Evolutionary conservation across 2,329 filamentous ascomycete species (phyloP), one percentile per base, ranked within the genome.

Genomic region (Penicillium sp.): DNA sequence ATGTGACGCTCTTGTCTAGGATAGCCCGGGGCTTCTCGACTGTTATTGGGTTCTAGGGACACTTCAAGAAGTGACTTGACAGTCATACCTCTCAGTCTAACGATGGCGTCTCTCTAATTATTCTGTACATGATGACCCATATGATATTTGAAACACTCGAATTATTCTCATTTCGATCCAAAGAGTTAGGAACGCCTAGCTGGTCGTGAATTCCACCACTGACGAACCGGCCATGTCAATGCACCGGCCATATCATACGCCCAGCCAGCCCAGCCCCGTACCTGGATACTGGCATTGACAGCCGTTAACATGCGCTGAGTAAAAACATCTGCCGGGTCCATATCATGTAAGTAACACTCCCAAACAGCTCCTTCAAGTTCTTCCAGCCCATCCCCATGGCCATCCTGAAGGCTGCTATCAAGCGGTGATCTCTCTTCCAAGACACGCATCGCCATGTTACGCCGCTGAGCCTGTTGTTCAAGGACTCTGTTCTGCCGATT

Each of bases 281-380:
- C 52, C 34, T 47, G 40, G 4, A 54, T 31, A 40, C 16, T 46
- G 19, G 46, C 42, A 43, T 54, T 9, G 10, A 54, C 52, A 34
- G 39, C 47, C 5, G 31, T 42, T 16, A 54, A 18, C 52, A 54
- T 54, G n/a, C 52, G 39, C 40, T 46, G 52, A 40, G 52, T 54
- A 31, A 54, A 54, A 9, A 54, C 44, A 47, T 54, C 52, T 42
- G 52, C 52, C n/a, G 52, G 47, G n/a, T 54, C 52, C 47, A 19
- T 34, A 21, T 54, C 52, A 54, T 54, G 52, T 8, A 54, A 26
- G 36, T 54, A 54, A 40, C 52, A 54, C 47, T 54, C 52, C 52
- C 52, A 54, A 34, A 54, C 34, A 21, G 52, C 11, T 16, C 52
- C 47, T 28, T 54, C 52, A 36, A 33, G 18, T 10, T 40, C n/a